Evolutionary conservation across 139 green algal species (phyloP).

Genomic region (Chlamydomonas schloesseri): DNA sequence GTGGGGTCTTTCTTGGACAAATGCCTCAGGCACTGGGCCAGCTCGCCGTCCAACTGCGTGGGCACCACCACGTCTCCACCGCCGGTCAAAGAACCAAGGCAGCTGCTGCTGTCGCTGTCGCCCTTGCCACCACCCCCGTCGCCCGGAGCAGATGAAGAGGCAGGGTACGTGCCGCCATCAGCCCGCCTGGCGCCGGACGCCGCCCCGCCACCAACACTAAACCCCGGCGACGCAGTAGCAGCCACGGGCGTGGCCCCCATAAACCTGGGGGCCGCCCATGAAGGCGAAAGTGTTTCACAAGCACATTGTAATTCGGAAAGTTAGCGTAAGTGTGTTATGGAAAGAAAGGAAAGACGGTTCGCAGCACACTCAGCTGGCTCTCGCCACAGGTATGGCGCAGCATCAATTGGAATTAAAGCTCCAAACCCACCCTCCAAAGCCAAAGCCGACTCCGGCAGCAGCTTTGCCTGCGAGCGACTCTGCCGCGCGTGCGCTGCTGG

Average conservation of each 20-base stretch:
- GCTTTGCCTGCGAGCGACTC: slow-evolving; percentile 50
- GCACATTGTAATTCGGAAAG: too few species aligned
- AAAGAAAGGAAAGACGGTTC: too few species aligned
- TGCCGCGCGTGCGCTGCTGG: slow-evolving; percentile 54
- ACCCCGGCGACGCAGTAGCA: slow-evolving; percentile 36
- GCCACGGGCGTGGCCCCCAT: slow-evolving; percentile 20
- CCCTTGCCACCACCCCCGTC: background rate
- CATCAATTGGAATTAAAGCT: background rate
- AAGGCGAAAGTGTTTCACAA: too few species aligned
- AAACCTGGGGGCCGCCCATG: slow-evolving; percentile 55
- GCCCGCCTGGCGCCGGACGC: background rate
- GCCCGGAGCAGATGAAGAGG: background rate
- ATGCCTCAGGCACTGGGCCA: slow-evolving; percentile 79
- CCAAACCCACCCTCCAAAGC: slow-evolving; percentile 58
- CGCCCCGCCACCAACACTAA: slow-evolving; percentile 53
- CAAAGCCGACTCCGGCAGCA: slow-evolving; percentile 14
- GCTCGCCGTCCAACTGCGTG: slow-evolving; percentile 68
- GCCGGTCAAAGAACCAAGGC: too few species aligned
- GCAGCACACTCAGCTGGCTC: too few species aligned
- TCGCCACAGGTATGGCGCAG: too few species aligned
- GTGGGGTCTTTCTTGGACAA: slow-evolving; percentile 84
- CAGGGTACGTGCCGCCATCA: too few species aligned
- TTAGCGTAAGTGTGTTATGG: too few species aligned
- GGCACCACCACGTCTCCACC: background rate
- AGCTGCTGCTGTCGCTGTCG: too few species aligned